Evolutionary conservation across 495 filamentous ascomycete species (phyloP).

Genomic region (Poronia punctata): DNA sequence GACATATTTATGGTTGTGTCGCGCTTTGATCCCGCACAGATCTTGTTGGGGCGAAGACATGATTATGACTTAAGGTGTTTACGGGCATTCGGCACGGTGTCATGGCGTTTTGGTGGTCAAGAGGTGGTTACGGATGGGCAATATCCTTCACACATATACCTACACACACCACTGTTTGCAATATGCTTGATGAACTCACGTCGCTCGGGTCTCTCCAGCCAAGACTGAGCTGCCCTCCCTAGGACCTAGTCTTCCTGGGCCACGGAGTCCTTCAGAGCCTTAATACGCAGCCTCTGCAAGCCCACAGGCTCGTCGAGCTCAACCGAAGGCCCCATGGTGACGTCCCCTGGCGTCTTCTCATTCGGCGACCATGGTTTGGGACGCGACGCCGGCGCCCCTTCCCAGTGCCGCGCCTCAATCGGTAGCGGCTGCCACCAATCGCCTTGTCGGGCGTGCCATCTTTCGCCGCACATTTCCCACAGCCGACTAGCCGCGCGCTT

Average conservation of each 20-base stretch:
- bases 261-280: constrained; percentile 14
- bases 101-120: constrained; percentile 13
- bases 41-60: constrained; percentile 9
- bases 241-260: not conserved
- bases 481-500: constrained; percentile 58
- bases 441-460: constrained; percentile 53
- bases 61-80: constrained; percentile 10
- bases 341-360: constrained; percentile 14
- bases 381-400: constrained; percentile 26
- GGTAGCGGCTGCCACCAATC: constrained; percentile 63
- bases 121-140: not conserved
- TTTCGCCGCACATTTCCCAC: constrained; percentile 61
- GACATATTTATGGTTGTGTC: too few relatives aligned
- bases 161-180: not conserved
- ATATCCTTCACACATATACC: not conserved
- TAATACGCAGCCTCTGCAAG: constrained; percentile 30
- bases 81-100: constrained; percentile 17
- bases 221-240: not conserved
- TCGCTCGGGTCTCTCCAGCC: too few relatives aligned
- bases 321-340: constrained; percentile 29
- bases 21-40: not conserved
- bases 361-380: constrained; percentile 6
- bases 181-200: too few relatives aligned
- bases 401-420: constrained; percentile 52
- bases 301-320: constrained; percentile 38